Conservation (phyloP, 140 eudicot species). For the Bidens hawaiensis region DNA sequence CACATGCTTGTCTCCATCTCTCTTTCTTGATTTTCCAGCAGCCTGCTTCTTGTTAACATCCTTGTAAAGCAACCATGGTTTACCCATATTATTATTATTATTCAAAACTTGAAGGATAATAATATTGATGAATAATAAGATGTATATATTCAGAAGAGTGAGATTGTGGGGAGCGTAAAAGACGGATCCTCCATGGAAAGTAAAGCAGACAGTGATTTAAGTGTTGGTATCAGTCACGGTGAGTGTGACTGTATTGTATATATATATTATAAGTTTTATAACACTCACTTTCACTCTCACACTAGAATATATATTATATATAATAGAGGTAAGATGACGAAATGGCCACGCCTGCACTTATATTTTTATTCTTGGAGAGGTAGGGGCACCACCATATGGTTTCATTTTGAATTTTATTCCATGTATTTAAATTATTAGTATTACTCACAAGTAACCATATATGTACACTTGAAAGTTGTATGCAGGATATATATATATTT, state of each 20-base stretch:
- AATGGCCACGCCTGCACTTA: background rate
- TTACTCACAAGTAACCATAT: too few relatives aligned
- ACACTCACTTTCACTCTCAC: conserved; percentile 17
- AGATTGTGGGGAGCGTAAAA: conserved; percentile 30
- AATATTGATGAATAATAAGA: background rate
- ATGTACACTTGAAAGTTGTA: too few relatives aligned
- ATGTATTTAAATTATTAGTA: background rate
- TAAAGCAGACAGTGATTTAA: background rate
- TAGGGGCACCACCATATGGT: background rate
- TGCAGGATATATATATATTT: too few relatives aligned
- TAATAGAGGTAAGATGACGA: conserved; percentile 16
- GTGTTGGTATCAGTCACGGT: background rate
- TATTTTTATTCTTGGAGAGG: conserved; percentile 3
- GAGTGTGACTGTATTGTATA: conserved; percentile 7
- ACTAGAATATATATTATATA: conserved; percentile 18
- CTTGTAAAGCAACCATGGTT: conserved; percentile 63
- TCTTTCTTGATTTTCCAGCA: conserved; percentile 29
- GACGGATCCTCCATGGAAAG: conserved; percentile 23
- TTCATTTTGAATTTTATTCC: conserved; percentile 7
- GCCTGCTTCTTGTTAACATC: conserved; percentile 24
- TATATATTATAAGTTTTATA: too few relatives aligned
- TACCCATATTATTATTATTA: too few relatives aligned
- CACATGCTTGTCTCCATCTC: conserved; percentile 12
- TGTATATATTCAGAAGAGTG: conserved; percentile 2
- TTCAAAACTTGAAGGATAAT: background rate